Conservation (phyloP, 1,284 basidiomycete genomes). For the Pisolithus thermaeus region DNA sequence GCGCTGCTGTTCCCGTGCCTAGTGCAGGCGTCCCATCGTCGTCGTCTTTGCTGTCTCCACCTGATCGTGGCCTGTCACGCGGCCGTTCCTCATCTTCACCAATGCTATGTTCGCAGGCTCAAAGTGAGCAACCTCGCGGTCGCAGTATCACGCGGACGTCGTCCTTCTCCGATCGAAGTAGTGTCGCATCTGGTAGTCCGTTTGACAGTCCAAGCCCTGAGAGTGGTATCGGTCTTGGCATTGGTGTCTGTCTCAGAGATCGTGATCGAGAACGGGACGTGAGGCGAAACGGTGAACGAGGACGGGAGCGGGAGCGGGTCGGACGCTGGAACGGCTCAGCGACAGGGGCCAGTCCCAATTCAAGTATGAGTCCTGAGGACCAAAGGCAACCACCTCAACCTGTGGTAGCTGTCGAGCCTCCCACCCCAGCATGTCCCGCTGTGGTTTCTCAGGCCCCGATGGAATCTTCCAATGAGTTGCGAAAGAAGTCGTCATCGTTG, state of each 20-base stretch:
- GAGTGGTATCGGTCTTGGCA: constrained; percentile 33
- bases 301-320: constrained; percentile 35
- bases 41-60: constrained; percentile 19
- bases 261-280: constrained; percentile 27
- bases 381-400: constrained; percentile 12
- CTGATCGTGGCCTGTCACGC: constrained; percentile 16
- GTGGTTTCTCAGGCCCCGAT: constrained; percentile 5
- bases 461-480: constrained; percentile 10
- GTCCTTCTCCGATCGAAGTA: constrained; percentile 44
- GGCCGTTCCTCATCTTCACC: constrained; percentile 26
- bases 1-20: constrained; percentile 6
- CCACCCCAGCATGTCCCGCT: neutral
- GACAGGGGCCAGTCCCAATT: constrained; percentile 25
- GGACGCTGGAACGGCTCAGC: constrained; percentile 37
- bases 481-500: constrained; percentile 11
- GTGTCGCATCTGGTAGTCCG: constrained; percentile 38
- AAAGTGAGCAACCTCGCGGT: constrained; percentile 38
- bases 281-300: constrained; percentile 29
- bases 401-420: constrained; percentile 4
- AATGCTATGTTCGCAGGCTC: constrained; percentile 19
- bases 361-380: constrained; percentile 45
- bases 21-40: constrained; percentile 7
- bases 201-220: constrained; percentile 60
- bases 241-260: constrained; percentile 28
- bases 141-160: constrained; percentile 51